These are phyloP conservation scores for Polytrichum commune DNA, from an alignment of 225 moss, liverwort and hornwort species.

Conservation along the genomic window DNA sequence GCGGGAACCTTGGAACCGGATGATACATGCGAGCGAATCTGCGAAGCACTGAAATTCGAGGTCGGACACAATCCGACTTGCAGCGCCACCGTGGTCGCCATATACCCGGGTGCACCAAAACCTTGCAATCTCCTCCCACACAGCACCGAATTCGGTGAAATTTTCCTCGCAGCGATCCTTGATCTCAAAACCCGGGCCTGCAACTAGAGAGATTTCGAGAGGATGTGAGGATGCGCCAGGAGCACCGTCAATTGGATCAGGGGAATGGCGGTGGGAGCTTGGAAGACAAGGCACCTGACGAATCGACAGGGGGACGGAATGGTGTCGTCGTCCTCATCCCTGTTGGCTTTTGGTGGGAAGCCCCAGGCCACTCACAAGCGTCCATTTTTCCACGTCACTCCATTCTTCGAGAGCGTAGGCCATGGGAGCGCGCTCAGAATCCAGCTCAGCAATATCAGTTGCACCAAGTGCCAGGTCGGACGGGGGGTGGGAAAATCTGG, in stretches of 20 bases:
- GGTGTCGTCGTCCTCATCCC: neutral
- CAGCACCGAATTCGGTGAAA: neutral
- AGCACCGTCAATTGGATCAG: neutral
- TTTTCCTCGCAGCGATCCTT: neutral
- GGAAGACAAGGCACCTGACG: conserved; percentile 33
- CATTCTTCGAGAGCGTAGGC: neutral
- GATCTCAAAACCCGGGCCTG: neutral
- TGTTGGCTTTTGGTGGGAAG: neutral
- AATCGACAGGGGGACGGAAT: conserved; percentile 25
- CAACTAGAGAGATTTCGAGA: neutral
- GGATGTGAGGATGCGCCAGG: neutral
- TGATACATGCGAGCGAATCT: neutral
- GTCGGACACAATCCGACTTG: conserved; percentile 26
- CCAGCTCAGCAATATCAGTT: neutral
- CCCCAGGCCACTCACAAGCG: neutral
- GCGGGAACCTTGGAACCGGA: conserved; percentile 13
- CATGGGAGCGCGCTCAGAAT: neutral
- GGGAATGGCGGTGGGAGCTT: conserved; percentile 30
- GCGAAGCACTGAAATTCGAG: conserved; percentile 10
- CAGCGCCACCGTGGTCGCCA: conserved; percentile 40
- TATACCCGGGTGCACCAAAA: neutral
- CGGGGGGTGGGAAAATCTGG: neutral
- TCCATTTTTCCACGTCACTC: neutral
- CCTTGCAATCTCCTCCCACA: neutral
- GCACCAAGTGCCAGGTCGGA: neutral